Percentiles rank a stretch among this genome's conserved stretches.
phyloP scores from a whole-genome alignment of 495 filamentous ascomycete species.

The Halenospora varia region DNA sequence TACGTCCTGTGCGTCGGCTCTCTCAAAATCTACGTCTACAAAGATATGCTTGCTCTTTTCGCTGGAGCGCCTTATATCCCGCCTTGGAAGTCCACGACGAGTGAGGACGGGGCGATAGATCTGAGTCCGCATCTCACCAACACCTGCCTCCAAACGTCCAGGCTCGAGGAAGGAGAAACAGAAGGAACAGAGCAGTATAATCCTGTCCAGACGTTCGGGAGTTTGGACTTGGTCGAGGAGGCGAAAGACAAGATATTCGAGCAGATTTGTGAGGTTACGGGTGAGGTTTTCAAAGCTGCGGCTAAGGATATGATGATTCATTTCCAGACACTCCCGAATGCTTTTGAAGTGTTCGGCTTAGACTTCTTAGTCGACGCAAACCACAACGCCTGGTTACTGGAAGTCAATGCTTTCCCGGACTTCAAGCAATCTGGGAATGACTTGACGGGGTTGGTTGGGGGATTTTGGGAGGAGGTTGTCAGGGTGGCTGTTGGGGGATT shows the following conservation, averaged over 20 bases:
- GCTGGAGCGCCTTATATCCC: conserved; percentile 61
- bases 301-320: conserved; percentile 77
- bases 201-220: conserved; percentile 55
- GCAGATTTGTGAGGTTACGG: conserved; percentile 71
- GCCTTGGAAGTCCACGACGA: conserved; percentile 26
- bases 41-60: conserved; percentile 88
- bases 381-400: conserved; percentile 69
- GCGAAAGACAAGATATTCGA: conserved; percentile 57
- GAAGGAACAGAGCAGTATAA: too few relatives aligned
- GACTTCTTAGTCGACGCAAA: conserved; percentile 78
- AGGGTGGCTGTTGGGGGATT: conserved; percentile 60
- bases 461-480: conserved; percentile 72
- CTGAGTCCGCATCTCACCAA: conserved; percentile 84
- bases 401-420: conserved; percentile 97
- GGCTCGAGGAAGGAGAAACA: too few relatives aligned
- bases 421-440: conserved; percentile 84
- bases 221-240: too few relatives aligned
- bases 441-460: conserved; percentile 62
- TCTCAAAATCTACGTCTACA: conserved; percentile 81
- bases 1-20: conserved; percentile 81
- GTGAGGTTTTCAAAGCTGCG: conserved; percentile 79
- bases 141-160: conserved; percentile 82
- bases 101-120: conserved; percentile 30
- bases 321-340: conserved; percentile 84
- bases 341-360: conserved; percentile 87